Base-by-base conservation (phyloP, 495 filamentous ascomycete species). In the Penicillium mononematosum region DNA sequence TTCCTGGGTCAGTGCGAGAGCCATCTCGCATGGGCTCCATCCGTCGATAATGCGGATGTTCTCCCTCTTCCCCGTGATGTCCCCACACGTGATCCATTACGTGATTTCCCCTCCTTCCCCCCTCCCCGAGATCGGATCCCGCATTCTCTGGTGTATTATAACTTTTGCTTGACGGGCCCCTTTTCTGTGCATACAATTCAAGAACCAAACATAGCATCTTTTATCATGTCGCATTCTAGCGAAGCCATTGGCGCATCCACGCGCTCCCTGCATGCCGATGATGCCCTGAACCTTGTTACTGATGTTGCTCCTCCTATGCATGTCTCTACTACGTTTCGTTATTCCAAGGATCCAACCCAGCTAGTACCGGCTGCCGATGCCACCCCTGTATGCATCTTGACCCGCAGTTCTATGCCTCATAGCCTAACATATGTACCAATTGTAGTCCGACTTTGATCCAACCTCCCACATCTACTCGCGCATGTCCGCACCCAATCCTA, bases 291-390 rank as follows among this genome's bases (percentile, higher is more conserved):
- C 75, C 71, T 76, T 45, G 82, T 83, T 62, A 76, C 81, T 42
- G 90, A 92, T 66, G 88, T 97, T 42, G 89, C 92, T 34, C 91
- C 92, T 50, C 81, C 91, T 1, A 78, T 97, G 61, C 92, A 96
- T 70, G 80, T 93, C 61, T 87, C 90, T 44, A 95, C 92, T 14
- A 96, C 89, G 16, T 96, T 89, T 73, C 85, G 91, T 55, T 98
- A 96, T 68, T 74, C 83, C 27, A 64, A 74, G 12, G 77, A 93
- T 66, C 90, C 90, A 2, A 76, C 84, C 8, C 62, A 82, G 2
- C 78, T 95, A 45, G 59, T 75, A 38, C 77, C 81, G 12, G 58
- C 63, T 12, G 66, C 67, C 9, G 77, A 83, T 61, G 55, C 31
- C 47, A 56, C 45, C 12, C 45, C 43, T 27, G 74, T 76, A 70